Percentiles rank a stretch among this genome's conserved stretches.
Evolutionary conservation across 139 green algal genomes (phyloP).

Genomic region (Deuterostichococcus epilithicus): DNA sequence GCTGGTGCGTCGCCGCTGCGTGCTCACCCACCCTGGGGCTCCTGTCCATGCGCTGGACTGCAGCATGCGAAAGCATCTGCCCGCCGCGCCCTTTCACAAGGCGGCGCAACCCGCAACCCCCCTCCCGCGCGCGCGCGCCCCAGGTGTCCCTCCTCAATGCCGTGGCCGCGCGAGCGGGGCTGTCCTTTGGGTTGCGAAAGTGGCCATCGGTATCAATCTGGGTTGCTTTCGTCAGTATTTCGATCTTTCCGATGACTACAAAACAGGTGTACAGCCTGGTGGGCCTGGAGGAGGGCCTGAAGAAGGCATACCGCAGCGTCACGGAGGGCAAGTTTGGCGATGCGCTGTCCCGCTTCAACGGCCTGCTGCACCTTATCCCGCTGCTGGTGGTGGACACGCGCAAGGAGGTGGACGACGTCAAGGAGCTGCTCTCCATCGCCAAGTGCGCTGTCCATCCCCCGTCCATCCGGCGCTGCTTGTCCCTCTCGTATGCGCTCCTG

Average conservation of each 20-base stretch:
- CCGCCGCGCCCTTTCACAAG: background rate
- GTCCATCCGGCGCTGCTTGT: no score
- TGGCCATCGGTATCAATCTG: background rate
- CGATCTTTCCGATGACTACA: background rate
- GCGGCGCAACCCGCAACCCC: no score
- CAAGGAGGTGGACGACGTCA: conserved; percentile 91
- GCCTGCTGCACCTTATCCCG: conserved; percentile 85
- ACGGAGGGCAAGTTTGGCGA: conserved; percentile 98
- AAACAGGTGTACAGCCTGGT: conserved; percentile 63
- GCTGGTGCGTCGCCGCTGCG: conserved; percentile 34
- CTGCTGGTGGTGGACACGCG: conserved; percentile 85
- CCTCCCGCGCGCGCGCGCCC: no score
- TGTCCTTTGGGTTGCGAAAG: no score
- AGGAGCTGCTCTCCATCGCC: conserved; percentile 91
- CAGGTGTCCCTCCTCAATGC: background rate
- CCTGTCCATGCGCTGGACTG: background rate
- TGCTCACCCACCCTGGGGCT: background rate
- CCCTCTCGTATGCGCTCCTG: no score
- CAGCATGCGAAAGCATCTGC: background rate
- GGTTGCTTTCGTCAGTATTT: background rate
- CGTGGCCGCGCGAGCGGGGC: no score
- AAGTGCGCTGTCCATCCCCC: conserved; percentile 11
- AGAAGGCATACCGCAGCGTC: conserved; percentile 85
- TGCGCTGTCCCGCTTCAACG: conserved; percentile 75
- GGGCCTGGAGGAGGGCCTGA: conserved; percentile 59